These are phyloP conservation scores for Boletales sp. DNA, from an alignment of 768 basidiomycete genomes.

Conservation along the genomic window DNA sequence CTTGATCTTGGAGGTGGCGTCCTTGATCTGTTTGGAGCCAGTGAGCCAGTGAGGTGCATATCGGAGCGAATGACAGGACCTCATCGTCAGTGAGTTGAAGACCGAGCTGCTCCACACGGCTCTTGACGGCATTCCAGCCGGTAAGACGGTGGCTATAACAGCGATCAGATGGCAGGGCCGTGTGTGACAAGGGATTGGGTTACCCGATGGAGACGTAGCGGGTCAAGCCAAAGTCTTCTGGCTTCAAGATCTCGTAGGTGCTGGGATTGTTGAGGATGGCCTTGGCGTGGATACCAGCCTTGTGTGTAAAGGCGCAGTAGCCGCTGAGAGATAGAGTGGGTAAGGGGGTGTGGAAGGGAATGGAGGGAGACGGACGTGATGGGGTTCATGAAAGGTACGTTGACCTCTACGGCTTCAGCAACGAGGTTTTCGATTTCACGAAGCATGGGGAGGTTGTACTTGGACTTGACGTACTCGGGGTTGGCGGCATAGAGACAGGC, in stretches of 20 bases:
- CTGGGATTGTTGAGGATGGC: conserved; percentile 99
- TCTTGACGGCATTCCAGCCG: conserved; percentile 99
- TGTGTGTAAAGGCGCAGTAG: conserved; percentile 99
- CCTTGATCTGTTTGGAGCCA: conserved; percentile 68
- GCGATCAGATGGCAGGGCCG: conserved; percentile 2
- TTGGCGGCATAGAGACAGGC: conserved; percentile 96
- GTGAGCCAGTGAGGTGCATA: conserved; percentile 5
- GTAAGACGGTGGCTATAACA: conserved; percentile 79
- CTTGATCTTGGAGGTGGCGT: conserved; percentile 99
- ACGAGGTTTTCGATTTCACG: conserved; percentile 99
- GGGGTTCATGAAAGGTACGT: conserved; percentile 96
- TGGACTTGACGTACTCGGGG: conserved; percentile 98
- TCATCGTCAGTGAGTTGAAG: conserved; percentile 87
- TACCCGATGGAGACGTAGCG: conserved; percentile 97
- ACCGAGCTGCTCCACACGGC: conserved; percentile 95
- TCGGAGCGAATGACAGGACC: conserved; percentile 34
- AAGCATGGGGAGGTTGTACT: conserved; percentile 97
- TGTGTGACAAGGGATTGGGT: not conserved
- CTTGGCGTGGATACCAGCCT: conserved; percentile 99
- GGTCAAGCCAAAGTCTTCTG: conserved; percentile 96
- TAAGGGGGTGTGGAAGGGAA: not conserved
- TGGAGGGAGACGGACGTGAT: conserved; percentile 59
- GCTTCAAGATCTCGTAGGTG: conserved; percentile 99
- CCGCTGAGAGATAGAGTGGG: conserved; percentile 52
- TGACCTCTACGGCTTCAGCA: conserved; percentile 97